Evolutionary conservation across 345 rosid genomes (phyloP).

Genomic region (Gossypium australe): DNA sequence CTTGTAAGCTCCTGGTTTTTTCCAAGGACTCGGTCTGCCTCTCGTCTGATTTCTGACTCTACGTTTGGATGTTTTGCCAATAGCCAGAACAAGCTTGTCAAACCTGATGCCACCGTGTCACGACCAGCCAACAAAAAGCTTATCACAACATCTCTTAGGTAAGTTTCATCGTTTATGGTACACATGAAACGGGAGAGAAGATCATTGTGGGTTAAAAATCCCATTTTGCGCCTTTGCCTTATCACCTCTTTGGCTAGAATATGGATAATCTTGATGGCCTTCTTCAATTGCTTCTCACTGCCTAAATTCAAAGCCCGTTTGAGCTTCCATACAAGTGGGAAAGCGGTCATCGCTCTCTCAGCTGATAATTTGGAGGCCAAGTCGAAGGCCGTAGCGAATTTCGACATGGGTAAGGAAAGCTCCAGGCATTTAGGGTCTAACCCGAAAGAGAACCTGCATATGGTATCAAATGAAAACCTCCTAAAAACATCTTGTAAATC

Average conservation of each 20-base stretch:
- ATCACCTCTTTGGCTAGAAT: constrained; percentile 49
- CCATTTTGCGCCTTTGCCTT: constrained; percentile 34
- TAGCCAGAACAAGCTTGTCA: constrained; percentile 48
- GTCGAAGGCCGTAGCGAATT: constrained; percentile 57
- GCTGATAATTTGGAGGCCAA: constrained; percentile 56
- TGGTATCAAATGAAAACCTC: constrained; percentile 60
- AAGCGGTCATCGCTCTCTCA: constrained; percentile 50
- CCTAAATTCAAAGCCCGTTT: constrained; percentile 60
- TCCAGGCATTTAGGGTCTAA: constrained; percentile 62
- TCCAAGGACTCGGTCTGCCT: constrained; percentile 36
- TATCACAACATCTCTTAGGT: constrained; percentile 56
- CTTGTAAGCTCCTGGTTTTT: constrained; percentile 20
- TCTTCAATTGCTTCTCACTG: constrained; percentile 47
- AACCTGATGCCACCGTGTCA: constrained; percentile 52
- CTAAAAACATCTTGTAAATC: constrained; percentile 61
- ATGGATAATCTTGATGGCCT: constrained; percentile 38
- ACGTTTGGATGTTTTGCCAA: constrained; percentile 37
- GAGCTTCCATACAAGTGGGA: constrained; percentile 51
- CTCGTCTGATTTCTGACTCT: constrained; percentile 21
- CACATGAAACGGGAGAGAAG: constrained; percentile 66
- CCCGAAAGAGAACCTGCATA: constrained; percentile 59
- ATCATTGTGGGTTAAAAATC: constrained; percentile 34
- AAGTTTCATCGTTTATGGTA: constrained; percentile 34
- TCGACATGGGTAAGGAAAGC: constrained; percentile 42
- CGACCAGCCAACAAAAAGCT: constrained; percentile 67